phyloP scores from a whole-genome alignment of 352 stramenopile species.

The Nothophytophthora sp. region DNA sequence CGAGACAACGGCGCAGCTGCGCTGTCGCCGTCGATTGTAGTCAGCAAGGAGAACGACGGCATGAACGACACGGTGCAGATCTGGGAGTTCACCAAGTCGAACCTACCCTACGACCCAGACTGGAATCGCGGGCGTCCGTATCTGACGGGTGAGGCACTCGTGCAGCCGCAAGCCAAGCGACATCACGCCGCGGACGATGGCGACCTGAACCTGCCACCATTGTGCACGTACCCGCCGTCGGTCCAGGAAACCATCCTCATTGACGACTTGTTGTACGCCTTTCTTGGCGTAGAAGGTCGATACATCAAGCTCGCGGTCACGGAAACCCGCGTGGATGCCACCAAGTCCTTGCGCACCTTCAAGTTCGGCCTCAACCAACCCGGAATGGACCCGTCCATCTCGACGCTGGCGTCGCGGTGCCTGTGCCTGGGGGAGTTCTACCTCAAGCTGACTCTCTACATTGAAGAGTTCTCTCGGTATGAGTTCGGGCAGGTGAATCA shows the following conservation, averaged over 20 bases:
- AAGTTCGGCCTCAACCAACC: conserved; percentile 74
- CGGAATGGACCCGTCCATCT: conserved; percentile 83
- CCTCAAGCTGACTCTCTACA: conserved; percentile 70
- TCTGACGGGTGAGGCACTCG: conserved; percentile 69
- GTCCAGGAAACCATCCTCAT: conserved; percentile 83
- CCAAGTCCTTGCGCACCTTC: conserved; percentile 36
- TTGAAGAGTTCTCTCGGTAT: conserved; percentile 83
- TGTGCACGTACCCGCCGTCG: conserved; percentile 75
- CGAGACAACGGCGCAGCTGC: conserved; percentile 7
- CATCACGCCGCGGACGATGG: conserved; percentile 38
- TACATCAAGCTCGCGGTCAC: conserved; percentile 75
- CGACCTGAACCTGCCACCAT: conserved; percentile 52
- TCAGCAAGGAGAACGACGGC: conserved; percentile 53
- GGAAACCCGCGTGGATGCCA: conserved; percentile 37
- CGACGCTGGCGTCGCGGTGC: conserved; percentile 64
- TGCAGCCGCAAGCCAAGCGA: conserved; percentile 50
- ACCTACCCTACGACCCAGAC: conserved; percentile 80
- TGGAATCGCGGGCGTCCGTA: conserved; percentile 86
- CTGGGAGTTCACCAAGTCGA: conserved; percentile 88
- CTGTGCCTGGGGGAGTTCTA: conserved; percentile 80
- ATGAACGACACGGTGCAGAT: conserved; percentile 58
- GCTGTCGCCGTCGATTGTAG: conserved; percentile 24
- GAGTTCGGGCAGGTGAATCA: conserved; percentile 95
- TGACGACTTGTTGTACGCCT: conserved; percentile 81
- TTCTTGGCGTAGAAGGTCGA: conserved; percentile 80